These are phyloP conservation scores for Suillus weaverae DNA, from an alignment of 768 basidiomycete genomes.

Conservation along the genomic window DNA sequence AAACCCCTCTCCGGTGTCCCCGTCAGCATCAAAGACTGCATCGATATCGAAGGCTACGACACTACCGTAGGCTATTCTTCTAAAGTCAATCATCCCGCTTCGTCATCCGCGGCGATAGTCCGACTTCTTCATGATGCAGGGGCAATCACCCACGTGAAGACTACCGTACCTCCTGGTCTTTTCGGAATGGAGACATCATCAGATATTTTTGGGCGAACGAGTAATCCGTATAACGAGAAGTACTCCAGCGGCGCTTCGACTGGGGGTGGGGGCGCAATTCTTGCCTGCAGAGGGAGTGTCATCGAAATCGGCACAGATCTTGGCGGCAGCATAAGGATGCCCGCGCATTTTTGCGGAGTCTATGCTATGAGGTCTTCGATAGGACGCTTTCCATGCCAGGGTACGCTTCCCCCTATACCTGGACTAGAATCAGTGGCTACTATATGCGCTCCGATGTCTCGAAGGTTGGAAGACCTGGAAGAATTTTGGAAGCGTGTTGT, in stretches of 20 bases:
- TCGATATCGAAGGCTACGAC: slow-evolving; percentile 47
- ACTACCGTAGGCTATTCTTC: slow-evolving; percentile 46
- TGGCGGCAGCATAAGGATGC: slow-evolving; percentile 51
- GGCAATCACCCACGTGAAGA: slow-evolving; percentile 42
- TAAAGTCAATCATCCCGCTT: slow-evolving; percentile 35
- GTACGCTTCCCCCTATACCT: slow-evolving; percentile 31
- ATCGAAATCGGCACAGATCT: slow-evolving; percentile 51
- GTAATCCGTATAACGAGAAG: slow-evolving; percentile 47
- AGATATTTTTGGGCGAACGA: slow-evolving; percentile 46
- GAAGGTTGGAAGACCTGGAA: slow-evolving; percentile 40
- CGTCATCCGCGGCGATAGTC: slow-evolving; percentile 38
- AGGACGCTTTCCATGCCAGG: slow-evolving; percentile 39
- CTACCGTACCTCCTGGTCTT: slow-evolving; percentile 44
- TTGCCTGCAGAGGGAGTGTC: slow-evolving; percentile 44
- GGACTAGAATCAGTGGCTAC: slow-evolving; percentile 41
- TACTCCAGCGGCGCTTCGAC: slow-evolving; percentile 48
- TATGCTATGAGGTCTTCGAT: slow-evolving; percentile 42
- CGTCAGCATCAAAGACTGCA: slow-evolving; percentile 49
- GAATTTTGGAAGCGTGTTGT: slow-evolving; percentile 45
- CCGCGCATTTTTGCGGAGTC: slow-evolving; percentile 48
- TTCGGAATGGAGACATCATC: slow-evolving; percentile 42
- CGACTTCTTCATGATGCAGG: slow-evolving; percentile 43
- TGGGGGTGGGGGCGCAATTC: slow-evolving; percentile 50
- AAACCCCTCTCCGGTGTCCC: slow-evolving; percentile 42
- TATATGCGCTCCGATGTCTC: slow-evolving; percentile 42